Evolutionary conservation across 352 stramenopile genomes (phyloP), one percentile per base, ranked within the genome.

Genomic region (Globisporangium nunn): DNA sequence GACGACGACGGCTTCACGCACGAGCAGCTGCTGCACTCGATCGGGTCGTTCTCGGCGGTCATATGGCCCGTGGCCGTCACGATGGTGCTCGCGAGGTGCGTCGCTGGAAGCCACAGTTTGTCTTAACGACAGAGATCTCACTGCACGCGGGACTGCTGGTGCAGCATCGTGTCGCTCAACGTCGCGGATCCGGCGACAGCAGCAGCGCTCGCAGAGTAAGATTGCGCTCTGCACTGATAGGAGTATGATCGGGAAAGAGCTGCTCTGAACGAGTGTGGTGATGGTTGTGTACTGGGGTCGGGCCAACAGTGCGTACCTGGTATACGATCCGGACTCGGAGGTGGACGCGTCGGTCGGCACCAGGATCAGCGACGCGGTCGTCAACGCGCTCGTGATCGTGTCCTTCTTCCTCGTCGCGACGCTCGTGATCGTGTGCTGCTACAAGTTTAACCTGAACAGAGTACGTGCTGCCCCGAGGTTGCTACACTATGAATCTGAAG

Each of bases 351-450:
- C 81, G 0, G 72, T 81, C 18, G 62, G 78, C 14, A 90, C 82
- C 5, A 90, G 88, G 65, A 66, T 93, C 31, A 75, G 68, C 10
- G 67, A 95, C 53, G 83, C 85, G 11, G 44, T 96, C 18, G 66
- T 96, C 48, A 97, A 97, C 59, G 87, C 89, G 7, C 63, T 97
- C 17, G 85, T 81, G 53, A 96, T 97, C 54, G 87, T 97, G 30
- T 83, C 76, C 29, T 90, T 96, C 46, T 96, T 97, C 48, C 70
- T 91, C 11, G 74, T 91, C 49, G 85, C 85, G 46, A 97, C 89
- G 33, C 96, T 97, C 50, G 71, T 94, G 7, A 95, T 97, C 58
- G 88, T 96, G 17, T 79, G 85, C 46, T 91, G 87, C 64, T 96
- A 96, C 77, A 95, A 95, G 52, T 93, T 89, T 65, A 92, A 94